These are phyloP conservation scores for Dactylella cylindrospora DNA, from an alignment of 2,329 filamentous ascomycete species.

Conservation along the genomic window DNA sequence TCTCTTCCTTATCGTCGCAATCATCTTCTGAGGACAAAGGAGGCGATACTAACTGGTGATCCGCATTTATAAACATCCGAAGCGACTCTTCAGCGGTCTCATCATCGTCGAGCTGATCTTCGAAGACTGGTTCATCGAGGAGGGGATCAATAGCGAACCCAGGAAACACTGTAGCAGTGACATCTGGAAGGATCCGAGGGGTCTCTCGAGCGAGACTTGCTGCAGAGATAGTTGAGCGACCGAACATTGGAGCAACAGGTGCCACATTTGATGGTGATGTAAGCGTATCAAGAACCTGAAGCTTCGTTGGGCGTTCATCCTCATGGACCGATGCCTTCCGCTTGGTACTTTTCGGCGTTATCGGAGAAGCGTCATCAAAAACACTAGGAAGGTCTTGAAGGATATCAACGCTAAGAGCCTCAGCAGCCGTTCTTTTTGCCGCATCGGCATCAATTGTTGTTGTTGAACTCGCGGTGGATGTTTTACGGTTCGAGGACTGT, in stretches of 20 bases:
- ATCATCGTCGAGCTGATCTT: slow-evolving; percentile 34
- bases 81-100: slow-evolving; percentile 38
- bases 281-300: slow-evolving; percentile 38
- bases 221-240: background rate
- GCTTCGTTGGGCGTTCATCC: slow-evolving; percentile 19
- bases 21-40: slow-evolving; percentile 33
- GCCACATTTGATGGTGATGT: slow-evolving; percentile 32
- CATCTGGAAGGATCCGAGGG: slow-evolving; percentile 5
- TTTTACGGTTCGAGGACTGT: slow-evolving; percentile 21
- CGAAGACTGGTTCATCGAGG: slow-evolving; percentile 28
- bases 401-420: slow-evolving; percentile 20
- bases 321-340: slow-evolving; percentile 17
- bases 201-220: slow-evolving; percentile 3
- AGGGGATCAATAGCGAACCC: slow-evolving; percentile 38
- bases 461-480: slow-evolving; percentile 21
- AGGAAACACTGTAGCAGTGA: slow-evolving; percentile 19
- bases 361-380: slow-evolving; percentile 12
- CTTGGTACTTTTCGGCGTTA: slow-evolving; percentile 17
- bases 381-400: slow-evolving; percentile 24
- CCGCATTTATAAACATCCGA: slow-evolving; percentile 37
- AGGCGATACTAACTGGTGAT: slow-evolving; percentile 38
- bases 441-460: slow-evolving; percentile 29
- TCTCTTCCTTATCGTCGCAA: slow-evolving; percentile 18
- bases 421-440: slow-evolving; percentile 36
- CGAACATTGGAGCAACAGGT: slow-evolving; percentile 37